Conservation (phyloP, 1,284 basidiomycete species). For the Cryptococcus sp. region DNA sequence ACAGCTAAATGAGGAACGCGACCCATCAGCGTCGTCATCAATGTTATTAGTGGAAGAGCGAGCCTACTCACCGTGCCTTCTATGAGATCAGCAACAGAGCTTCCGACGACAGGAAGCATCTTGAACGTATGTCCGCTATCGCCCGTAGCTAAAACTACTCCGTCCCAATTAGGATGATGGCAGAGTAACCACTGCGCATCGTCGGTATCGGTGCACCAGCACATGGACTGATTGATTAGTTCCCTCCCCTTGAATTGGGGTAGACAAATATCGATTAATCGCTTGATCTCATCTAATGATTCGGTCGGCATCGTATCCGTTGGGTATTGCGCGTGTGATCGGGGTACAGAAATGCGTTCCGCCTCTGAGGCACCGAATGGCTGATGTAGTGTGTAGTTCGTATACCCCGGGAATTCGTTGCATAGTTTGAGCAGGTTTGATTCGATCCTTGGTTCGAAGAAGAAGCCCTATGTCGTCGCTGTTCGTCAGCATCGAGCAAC, state of each 20-base stretch:
- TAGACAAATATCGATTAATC: slow-evolving; percentile 36
- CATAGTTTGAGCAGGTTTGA: slow-evolving; percentile 37
- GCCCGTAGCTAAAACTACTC: slow-evolving; percentile 40
- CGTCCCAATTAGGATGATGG: slow-evolving; percentile 39
- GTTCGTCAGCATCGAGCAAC: neutral
- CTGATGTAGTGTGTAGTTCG: slow-evolving; percentile 19
- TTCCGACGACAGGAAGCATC: slow-evolving; percentile 53
- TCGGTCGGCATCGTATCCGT: slow-evolving; percentile 45
- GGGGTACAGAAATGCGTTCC: slow-evolving; percentile 40
- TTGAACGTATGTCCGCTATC: slow-evolving; percentile 46
- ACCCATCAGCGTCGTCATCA: no score
- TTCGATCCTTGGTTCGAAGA: slow-evolving; percentile 36
- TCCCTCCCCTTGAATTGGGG: slow-evolving; percentile 34
- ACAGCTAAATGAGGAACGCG: slow-evolving; percentile 16
- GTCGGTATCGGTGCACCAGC: slow-evolving; percentile 50
- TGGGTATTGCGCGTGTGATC: slow-evolving; percentile 46
- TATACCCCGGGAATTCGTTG: slow-evolving; percentile 44
- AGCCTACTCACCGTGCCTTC: slow-evolving; percentile 33
- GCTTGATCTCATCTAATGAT: slow-evolving; percentile 25
- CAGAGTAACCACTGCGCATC: slow-evolving; percentile 41
- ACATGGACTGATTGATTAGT: slow-evolving; percentile 41
- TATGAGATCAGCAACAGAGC: slow-evolving; percentile 46
- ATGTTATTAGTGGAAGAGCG: no score
- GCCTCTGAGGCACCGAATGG: slow-evolving; percentile 26
- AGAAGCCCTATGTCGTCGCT: slow-evolving; percentile 21